Percentiles rank a stretch among this genome's conserved stretches.
Evolutionary conservation across 139 green algal genomes (phyloP).

Genomic region (Picochlorum sp.): DNA sequence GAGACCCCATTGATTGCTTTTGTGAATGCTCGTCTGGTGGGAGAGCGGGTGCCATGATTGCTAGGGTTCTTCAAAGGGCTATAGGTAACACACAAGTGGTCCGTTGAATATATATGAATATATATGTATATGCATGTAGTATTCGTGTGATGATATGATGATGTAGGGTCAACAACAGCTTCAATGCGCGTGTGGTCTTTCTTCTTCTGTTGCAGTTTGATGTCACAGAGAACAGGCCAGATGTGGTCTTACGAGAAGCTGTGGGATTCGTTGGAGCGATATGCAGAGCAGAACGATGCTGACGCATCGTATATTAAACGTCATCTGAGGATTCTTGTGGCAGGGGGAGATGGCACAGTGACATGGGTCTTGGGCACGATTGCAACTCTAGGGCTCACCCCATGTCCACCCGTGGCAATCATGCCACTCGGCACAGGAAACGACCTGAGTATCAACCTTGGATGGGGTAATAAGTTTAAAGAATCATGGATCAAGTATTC

Average conservation of each 20-base stretch:
- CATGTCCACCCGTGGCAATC: conserved; percentile 59
- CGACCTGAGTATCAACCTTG: conserved; percentile 65
- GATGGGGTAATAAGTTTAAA: conserved; percentile 62
- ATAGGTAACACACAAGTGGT: conserved; percentile 55
- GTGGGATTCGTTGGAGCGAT: conserved; percentile 51
- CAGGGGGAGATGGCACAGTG: conserved; percentile 69
- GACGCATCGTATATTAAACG: conserved; percentile 32
- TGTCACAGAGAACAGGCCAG: conserved; percentile 50
- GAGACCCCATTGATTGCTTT: conserved; percentile 72
- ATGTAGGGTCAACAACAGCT: too few species aligned
- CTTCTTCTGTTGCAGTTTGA: conserved; percentile 57
- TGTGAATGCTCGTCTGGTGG: conserved; percentile 75
- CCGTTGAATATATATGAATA: background rate
- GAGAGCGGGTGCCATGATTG: conserved; percentile 49
- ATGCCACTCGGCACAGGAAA: conserved; percentile 83
- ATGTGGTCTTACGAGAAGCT: conserved; percentile 59
- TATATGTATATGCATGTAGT: background rate
- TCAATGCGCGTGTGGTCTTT: background rate
- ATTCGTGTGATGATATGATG: too few species aligned
- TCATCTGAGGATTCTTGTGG: conserved; percentile 63
- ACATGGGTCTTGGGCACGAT: conserved; percentile 67
- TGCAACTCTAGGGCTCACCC: conserved; percentile 48
- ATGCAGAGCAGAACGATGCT: conserved; percentile 27
- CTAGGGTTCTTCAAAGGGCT: conserved; percentile 41
- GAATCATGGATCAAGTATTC: conserved; percentile 39